Evolutionary conservation across 2,329 filamentous ascomycete species (phyloP), one percentile per base, ranked within the genome.

Genomic region (Xylaria polymorpha): DNA sequence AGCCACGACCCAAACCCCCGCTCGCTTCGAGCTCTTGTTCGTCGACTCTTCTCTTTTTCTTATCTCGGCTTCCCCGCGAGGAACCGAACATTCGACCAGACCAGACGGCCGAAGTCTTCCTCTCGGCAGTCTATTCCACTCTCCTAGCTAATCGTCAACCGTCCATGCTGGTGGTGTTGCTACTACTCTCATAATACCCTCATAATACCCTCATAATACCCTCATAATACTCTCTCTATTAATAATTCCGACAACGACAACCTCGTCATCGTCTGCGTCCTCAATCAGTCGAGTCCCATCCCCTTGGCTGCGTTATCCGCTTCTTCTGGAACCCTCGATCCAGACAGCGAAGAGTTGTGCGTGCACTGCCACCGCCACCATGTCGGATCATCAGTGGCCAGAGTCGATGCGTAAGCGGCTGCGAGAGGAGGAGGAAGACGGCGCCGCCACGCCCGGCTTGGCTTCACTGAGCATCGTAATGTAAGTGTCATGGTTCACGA

Each of bases 381-480:
- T 71, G 71, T 50, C 51, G 46, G 61, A 66, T 53, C 61, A 69
- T 39, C 65, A 72, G 62, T 64, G 65, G 64, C 64, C 63, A 3
- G 68, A 72, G 43, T 37, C 64, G n/a, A 51, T 73, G 51, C 74
- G 77, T 37, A 79, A 79, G 72, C 75, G 78, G 53, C 46, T 44
- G 22, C 73, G 76, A 62, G 76, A 76, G 25, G 77, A 79, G 6
- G 77, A 78, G 10, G 74, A 74, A 39, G 46, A 71, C 32, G 69
- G 67, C 29, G 60, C 66, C 18, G 68, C 67, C 35, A 67, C 51
- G 72, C 72, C 29, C 73, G 62, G 35, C 32, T 75, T 14, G 74
- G 77, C 71, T 79, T 79, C 57, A 77, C 74, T 10, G 77, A 79
- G 58, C 78, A 79, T 66, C 77, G 78, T 22, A 78, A 78, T 72